A percentile compares a stretch with the other conserved stretches of the same genome.
Evolutionary conservation across 192 early-diverging fungal species (phyloP).

Genomic region (Umbelopsis sp.): DNA sequence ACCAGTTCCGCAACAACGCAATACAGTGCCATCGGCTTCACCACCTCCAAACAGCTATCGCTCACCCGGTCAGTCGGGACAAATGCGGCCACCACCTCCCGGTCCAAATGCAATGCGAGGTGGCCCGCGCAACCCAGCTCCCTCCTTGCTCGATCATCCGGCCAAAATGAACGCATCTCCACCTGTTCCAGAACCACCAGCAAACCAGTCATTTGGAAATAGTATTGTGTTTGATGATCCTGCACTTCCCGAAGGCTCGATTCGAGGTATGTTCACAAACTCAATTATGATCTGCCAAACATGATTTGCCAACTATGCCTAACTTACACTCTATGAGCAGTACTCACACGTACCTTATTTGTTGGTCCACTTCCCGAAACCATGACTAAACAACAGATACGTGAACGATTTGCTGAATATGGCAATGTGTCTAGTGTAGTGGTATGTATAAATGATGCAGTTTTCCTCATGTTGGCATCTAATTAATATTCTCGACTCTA

Average conservation of each 20-base stretch:
- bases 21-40: too few species aligned
- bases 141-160: constrained; percentile 15
- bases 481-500: background rate
- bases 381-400: constrained; percentile 33
- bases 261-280: constrained; percentile 33
- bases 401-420: constrained; percentile 26
- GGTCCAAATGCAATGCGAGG: background rate
- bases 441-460: constrained; percentile 26
- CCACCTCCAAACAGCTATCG: constrained; percentile 5
- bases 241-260: constrained; percentile 27
- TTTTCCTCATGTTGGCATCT: background rate
- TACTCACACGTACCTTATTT: constrained; percentile 42
- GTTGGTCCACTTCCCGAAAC: constrained; percentile 35
- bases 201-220: background rate
- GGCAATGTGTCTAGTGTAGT: constrained; percentile 38
- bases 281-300: background rate
- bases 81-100: background rate
- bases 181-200: background rate
- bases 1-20: too few species aligned
- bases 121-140: constrained; percentile 2
- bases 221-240: constrained; percentile 23
- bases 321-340: constrained; percentile 15
- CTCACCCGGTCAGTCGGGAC: background rate
- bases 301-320: background rate
- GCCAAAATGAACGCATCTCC: background rate